Percentiles rank a stretch among this genome's conserved stretches.
These are phyloP conservation scores for Nicotiana tabacum DNA, from an alignment of 257 asterid species.

Conservation along the genomic window DNA sequence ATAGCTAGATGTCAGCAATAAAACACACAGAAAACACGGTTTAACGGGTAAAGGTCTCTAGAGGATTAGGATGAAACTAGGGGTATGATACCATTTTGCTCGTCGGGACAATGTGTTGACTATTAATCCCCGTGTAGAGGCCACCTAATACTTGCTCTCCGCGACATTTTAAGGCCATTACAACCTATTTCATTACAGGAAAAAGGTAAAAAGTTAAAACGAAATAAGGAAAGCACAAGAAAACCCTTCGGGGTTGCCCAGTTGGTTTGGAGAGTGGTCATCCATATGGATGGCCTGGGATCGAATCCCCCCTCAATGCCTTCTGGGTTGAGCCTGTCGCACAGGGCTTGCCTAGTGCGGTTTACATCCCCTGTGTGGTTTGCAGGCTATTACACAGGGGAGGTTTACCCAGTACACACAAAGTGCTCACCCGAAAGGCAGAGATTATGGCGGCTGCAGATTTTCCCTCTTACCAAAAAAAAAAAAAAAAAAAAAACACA, in stretches of 20 bases:
- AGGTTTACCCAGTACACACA: no score
- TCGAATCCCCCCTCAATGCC: no score
- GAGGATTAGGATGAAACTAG: not conserved
- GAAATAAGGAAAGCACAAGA: not conserved
- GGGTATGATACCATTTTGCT: conserved; percentile 76
- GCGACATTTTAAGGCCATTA: conserved; percentile 88
- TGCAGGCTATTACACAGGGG: no score
- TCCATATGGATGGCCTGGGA: no score
- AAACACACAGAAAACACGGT: not conserved
- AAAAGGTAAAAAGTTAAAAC: not conserved
- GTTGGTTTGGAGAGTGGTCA: no score
- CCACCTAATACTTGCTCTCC: conserved; percentile 72
- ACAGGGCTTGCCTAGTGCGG: no score
- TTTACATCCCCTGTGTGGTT: no score
- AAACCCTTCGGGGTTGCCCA: no score
- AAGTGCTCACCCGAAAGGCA: no score
- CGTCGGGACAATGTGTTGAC: conserved; percentile 65
- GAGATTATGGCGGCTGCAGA: no score
- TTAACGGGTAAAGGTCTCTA: not conserved
- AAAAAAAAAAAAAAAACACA: not conserved
- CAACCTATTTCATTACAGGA: conserved; percentile 46
- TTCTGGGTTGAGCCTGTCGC: no score
- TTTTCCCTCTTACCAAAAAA: no score
- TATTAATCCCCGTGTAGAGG: conserved; percentile 77
- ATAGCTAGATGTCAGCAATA: conserved; percentile 15